phyloP scores from a whole-genome alignment of 805 yeast species.

The Torulaspora franciscae region DNA sequence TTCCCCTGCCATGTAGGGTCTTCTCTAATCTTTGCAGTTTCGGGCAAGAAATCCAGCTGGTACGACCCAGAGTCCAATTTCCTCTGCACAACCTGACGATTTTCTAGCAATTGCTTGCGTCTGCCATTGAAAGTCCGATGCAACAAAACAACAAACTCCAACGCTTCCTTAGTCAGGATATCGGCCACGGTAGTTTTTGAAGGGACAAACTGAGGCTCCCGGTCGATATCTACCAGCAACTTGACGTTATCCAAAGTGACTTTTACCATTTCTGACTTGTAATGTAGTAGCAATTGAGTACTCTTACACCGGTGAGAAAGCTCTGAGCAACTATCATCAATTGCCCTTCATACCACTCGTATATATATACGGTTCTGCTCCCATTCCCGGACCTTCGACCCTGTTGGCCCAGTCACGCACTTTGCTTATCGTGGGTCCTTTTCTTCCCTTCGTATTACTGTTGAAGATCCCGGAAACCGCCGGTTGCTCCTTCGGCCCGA shows the following conservation, averaged over 20 bases:
- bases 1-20: slow-evolving; percentile 76
- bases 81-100: slow-evolving; percentile 57
- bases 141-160: slow-evolving; percentile 64
- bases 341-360: not conserved
- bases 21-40: slow-evolving; percentile 63
- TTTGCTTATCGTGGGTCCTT: not conserved
- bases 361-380: not conserved
- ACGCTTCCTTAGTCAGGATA: slow-evolving; percentile 42
- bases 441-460: not conserved
- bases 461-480: not conserved
- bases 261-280: slow-evolving; percentile 20
- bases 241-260: slow-evolving; percentile 35
- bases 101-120: slow-evolving; percentile 54
- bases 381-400: not conserved
- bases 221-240: slow-evolving; percentile 34
- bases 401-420: slow-evolving; percentile 1
- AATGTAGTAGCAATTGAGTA: not conserved
- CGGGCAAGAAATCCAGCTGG: slow-evolving; percentile 57
- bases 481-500: not conserved
- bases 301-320: not conserved
- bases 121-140: slow-evolving; percentile 67
- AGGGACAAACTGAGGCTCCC: slow-evolving; percentile 31
- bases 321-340: not conserved
- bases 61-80: slow-evolving; percentile 55
- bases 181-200: slow-evolving; percentile 39